Evolutionary conservation across 2,329 filamentous ascomycete species (phyloP).

Genomic region (Ophiostoma sp.): DNA sequence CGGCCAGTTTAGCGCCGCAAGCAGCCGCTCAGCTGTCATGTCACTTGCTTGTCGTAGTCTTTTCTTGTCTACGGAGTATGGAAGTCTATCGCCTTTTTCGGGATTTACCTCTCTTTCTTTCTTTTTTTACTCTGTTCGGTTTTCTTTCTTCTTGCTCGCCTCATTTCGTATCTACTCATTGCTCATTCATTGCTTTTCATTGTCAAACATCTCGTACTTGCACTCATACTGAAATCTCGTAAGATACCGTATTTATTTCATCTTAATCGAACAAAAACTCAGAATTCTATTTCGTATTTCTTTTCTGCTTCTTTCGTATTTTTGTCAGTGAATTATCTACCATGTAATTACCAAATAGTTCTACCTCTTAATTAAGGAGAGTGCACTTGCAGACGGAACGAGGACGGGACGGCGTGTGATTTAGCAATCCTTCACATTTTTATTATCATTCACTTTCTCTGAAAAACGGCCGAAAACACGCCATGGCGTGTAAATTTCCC

Average conservation of each 20-base stretch:
- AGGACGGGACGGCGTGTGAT: conserved; percentile 1
- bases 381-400: conserved; percentile 6
- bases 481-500: background rate
- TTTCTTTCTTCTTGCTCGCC: background rate
- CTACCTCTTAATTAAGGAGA: background rate
- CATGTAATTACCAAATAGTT: background rate
- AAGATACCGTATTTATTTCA: background rate
- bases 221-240: conserved; percentile 5
- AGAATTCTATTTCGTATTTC: background rate
- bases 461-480: background rate
- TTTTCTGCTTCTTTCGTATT: background rate
- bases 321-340: background rate
- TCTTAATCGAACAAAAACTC: background rate
- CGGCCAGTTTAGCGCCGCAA: background rate
- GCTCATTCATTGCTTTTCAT: background rate
- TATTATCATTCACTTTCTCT: no score
- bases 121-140: no score
- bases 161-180: background rate
- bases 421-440: background rate
- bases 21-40: background rate
- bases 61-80: no score
- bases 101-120: background rate
- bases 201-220: background rate
- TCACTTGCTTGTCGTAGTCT: background rate
- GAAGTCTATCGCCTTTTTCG: background rate